Conservation (phyloP, 2,329 filamentous ascomycete species). For the Colletotrichum shisoi region DNA sequence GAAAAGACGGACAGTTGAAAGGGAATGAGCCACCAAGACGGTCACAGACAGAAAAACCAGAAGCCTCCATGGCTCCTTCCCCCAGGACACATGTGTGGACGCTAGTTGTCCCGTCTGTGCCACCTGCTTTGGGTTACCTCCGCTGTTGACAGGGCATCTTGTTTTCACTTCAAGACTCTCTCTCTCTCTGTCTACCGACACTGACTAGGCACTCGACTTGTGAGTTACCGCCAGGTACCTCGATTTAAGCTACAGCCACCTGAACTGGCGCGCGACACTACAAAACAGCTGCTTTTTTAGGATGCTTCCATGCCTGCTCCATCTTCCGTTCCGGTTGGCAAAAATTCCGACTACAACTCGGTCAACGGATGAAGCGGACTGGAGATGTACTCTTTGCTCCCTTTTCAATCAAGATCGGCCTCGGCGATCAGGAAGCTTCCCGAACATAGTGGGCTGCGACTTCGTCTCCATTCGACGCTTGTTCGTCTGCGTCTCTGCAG, state of each 20-base stretch:
- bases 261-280: not conserved
- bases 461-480: not conserved
- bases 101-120: not conserved
- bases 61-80: not conserved
- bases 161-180: conserved; percentile 6
- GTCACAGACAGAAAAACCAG: not conserved
- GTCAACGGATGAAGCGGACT: not conserved
- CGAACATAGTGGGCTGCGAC: conserved; percentile 3
- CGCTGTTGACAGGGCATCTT: not conserved
- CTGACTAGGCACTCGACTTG: not conserved
- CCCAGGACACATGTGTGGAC: not conserved
- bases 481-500: conserved; percentile 14
- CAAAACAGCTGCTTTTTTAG: not conserved
- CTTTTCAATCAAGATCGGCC: conserved; percentile 4
- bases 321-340: not conserved
- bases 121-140: conserved; percentile 3
- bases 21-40: conserved; percentile 12
- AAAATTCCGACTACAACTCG: not conserved
- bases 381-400: not conserved
- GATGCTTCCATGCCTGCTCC: not conserved
- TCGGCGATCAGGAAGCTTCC: conserved; percentile 17
- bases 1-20: conserved; percentile 1
- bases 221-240: not conserved
- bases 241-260: not conserved
- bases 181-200: no score